Evolutionary conservation across 2,329 filamentous ascomycete species (phyloP).

Genomic region (Botrytis deweyae): DNA sequence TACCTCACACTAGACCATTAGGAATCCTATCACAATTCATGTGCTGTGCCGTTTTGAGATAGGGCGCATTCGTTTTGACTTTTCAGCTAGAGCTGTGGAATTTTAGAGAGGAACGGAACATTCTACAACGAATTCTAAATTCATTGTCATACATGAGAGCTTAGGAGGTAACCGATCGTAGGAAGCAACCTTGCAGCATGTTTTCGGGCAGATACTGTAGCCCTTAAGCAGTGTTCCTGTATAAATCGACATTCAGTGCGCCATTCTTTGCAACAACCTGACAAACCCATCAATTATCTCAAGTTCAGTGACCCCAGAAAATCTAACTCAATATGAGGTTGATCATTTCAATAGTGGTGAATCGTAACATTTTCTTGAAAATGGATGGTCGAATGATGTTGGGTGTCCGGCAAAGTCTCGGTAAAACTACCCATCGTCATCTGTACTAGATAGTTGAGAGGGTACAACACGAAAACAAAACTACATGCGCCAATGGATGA

Average conservation of each 20-base stretch:
- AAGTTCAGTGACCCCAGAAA: background rate
- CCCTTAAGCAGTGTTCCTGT: background rate
- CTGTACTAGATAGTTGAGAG: conserved; percentile 4
- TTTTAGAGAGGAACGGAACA: background rate
- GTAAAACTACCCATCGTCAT: conserved; percentile 19
- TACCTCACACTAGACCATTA: background rate
- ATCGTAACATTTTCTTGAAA: background rate
- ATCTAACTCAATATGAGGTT: no score
- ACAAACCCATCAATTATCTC: background rate
- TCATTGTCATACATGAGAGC: background rate
- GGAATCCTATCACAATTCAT: no score
- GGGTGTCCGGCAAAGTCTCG: conserved; percentile 11
- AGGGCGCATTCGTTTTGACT: background rate
- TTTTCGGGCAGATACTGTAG: background rate
- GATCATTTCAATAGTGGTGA: background rate
- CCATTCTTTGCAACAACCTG: no score
- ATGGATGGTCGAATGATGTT: background rate
- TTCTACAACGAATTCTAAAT: background rate
- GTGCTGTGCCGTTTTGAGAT: background rate
- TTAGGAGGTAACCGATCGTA: background rate
- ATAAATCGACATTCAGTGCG: background rate
- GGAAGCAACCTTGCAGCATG: background rate
- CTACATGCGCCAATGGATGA: conserved; percentile 29
- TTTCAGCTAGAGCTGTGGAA: background rate
- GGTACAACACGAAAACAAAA: conserved; percentile 19